phyloP scores from a whole-genome alignment of 2,329 filamentous ascomycete genomes.

The Aspergillus proliferans region DNA sequence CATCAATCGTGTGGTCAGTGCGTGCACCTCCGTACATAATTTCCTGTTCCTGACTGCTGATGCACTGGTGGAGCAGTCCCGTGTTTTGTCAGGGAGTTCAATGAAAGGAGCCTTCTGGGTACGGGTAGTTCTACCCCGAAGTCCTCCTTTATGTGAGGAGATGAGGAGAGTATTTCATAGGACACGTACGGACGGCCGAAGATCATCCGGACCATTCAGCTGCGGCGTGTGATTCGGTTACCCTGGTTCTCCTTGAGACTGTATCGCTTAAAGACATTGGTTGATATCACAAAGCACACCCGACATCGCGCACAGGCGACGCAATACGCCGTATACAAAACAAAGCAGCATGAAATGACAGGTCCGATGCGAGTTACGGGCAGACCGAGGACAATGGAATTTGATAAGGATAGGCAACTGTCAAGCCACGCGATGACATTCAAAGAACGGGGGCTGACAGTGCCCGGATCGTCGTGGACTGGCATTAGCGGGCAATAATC shows the following conservation, averaged over 20 bases:
- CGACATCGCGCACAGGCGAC: background rate
- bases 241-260: no score
- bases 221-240: no score
- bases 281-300: background rate
- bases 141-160: background rate
- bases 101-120: no score
- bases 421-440: background rate
- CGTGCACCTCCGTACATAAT: background rate
- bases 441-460: background rate
- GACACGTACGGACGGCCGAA: no score
- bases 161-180: no score
- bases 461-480: background rate
- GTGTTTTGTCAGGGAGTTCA: background rate
- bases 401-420: background rate
- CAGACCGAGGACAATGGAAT: background rate
- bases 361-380: background rate
- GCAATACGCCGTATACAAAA: background rate
- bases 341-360: background rate
- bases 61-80: background rate
- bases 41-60: background rate
- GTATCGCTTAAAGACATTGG: no score
- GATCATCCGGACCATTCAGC: no score
- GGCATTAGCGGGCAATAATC: background rate
- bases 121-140: background rate
- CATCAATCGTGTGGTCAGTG: background rate